Evolutionary conservation across 208 protist genomes (phyloP), one percentile per base, ranked within the genome.

Genomic region (Leishmania guyanensis): DNA sequence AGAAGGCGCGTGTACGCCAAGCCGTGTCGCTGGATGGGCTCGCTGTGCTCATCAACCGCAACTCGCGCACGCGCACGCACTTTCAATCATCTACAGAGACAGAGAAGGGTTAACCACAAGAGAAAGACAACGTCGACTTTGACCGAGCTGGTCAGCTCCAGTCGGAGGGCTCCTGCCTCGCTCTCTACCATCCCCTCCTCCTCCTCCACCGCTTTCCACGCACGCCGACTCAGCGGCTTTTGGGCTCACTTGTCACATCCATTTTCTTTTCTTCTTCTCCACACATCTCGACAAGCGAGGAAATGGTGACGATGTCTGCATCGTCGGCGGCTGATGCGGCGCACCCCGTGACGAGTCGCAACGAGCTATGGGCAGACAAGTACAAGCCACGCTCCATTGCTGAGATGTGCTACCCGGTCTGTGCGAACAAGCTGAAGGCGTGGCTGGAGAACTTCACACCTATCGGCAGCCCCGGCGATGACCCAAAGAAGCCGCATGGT

Each of bases 311-410:
- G 16, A 1, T 48, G 39, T 26, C 66, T 16, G 54, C 69, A 29
- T 64, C 71, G 5, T 39, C 36, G 36, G 50, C 81, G 12, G 58
- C 80, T 58, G 54, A 56, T 81, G 56, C 56, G 29, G 53, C 75
- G 58, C 58, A 69, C 58, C n/a, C 75, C 53, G 36, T 5, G 17
- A 29, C 56, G 58, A 54, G n/a, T 64, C 60, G 62, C 14, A 79
- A 84, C 5, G 68, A 89, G 87, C 84, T 99, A 50, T 99, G 99
- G 99, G 94, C 97, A 2, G 99, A 99, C 71, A 99, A 99, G 92
- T 99, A 99, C 85, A 96, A 94, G 83, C 99, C 99, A 17, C 80
- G 78, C 20, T 86, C 77, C 6, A 84, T 96, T 6, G 69, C 79
- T 0, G 95, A 99, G 56, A 94, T 99, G 80, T 95, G 98, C 78